Evolutionary conservation across 2,329 filamentous ascomycete genomes (phyloP).

Genomic region (Parasarocladium wereldwijsianum): DNA sequence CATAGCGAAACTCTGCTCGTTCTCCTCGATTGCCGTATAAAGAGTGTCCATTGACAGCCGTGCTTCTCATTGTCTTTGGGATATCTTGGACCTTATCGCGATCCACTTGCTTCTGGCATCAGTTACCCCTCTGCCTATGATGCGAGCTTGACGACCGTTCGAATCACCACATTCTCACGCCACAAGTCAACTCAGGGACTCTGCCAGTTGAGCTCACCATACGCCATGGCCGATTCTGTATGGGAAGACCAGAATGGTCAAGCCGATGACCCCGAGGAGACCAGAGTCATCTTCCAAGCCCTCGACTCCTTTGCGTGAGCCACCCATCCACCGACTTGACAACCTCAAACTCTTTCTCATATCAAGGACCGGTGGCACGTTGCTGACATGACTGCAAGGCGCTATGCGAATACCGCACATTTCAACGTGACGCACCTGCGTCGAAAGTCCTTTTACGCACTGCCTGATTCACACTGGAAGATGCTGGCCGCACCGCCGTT

Average conservation of each 20-base stretch:
- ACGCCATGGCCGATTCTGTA: slow-evolving; percentile 1
- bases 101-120: no score
- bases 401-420: slow-evolving; percentile 75
- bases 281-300: slow-evolving; percentile 62
- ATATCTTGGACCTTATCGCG: no score
- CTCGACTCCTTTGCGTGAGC: slow-evolving; percentile 82
- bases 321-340: not conserved
- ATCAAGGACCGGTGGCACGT: not conserved
- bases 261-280: slow-evolving; percentile 57
- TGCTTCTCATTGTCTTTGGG: no score
- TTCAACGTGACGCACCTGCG: slow-evolving; percentile 84
- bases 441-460: slow-evolving; percentile 82
- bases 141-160: no score
- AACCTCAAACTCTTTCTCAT: not conserved
- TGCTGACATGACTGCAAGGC: slow-evolving; percentile 31
- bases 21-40: no score
- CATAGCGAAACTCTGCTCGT: no score
- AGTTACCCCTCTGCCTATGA: no score
- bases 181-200: no score
- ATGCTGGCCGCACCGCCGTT: slow-evolving; percentile 72
- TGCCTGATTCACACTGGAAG: slow-evolving; percentile 72
- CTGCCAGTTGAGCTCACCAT: no score
- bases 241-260: slow-evolving; percentile 3
- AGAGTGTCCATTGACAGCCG: no score
- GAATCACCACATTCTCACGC: no score